phyloP scores from a whole-genome alignment of 495 filamentous ascomycete genomes.

The Jackrogersella minutella region DNA sequence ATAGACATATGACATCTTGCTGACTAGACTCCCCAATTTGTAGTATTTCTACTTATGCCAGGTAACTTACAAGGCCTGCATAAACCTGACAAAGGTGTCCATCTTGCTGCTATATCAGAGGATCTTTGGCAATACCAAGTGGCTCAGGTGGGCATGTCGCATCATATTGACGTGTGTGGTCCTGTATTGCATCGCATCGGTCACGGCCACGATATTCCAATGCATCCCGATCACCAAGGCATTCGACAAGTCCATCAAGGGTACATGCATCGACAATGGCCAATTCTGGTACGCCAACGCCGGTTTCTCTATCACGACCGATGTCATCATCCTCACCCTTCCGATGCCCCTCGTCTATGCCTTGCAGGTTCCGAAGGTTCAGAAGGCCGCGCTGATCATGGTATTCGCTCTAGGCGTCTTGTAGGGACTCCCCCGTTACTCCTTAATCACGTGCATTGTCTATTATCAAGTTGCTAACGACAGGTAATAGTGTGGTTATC shows the following conservation, averaged over 20 bases:
- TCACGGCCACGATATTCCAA: conserved; percentile 54
- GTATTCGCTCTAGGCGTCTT: conserved; percentile 66
- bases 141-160: conserved; percentile 40
- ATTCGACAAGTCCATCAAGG: conserved; percentile 60
- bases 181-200: conserved; percentile 42
- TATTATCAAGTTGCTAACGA: conserved; percentile 8
- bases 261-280: conserved; percentile 58
- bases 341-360: conserved; percentile 64
- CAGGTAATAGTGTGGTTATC: conserved; percentile 37
- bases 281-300: conserved; percentile 61
- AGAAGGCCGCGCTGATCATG: conserved; percentile 60
- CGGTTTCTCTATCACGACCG: conserved; percentile 62
- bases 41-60: conserved; percentile 47
- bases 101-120: conserved; percentile 50
- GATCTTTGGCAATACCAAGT: conserved; percentile 45
- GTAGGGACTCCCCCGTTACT: conserved; percentile 21
- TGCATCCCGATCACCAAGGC: conserved; percentile 63
- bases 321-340: conserved; percentile 62
- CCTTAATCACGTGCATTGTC: too few species aligned
- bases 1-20: too few species aligned
- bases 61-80: conserved; percentile 45
- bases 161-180: conserved; percentile 32
- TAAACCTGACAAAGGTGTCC: conserved; percentile 47
- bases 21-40: neutral
- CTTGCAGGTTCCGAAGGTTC: conserved; percentile 58